Evolutionary conservation across 768 basidiomycete species (phyloP).

Genomic region (Pleurotus cornucopiae): DNA sequence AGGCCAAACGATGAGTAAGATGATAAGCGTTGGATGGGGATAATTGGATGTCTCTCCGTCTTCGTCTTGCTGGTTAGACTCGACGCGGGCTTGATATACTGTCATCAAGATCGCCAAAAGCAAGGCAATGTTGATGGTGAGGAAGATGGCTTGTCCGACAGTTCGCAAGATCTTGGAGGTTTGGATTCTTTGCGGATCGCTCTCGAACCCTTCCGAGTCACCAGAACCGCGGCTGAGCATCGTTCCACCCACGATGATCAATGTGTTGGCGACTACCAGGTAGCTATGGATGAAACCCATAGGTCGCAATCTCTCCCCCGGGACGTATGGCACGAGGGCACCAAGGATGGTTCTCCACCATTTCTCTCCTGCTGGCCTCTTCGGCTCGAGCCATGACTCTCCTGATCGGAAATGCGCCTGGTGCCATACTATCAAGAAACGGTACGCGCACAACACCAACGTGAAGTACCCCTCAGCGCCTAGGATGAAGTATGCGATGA

Average conservation of each 20-base stretch:
- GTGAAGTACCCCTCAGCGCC: slow-evolving; percentile 29
- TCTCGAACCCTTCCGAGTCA: neutral
- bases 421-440: slow-evolving; percentile 33
- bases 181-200: slow-evolving; percentile 10
- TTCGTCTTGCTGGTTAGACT: slow-evolving; percentile 9
- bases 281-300: slow-evolving; percentile 27
- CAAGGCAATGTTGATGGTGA: slow-evolving; percentile 22
- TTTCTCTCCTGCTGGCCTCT: slow-evolving; percentile 13
- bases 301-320: slow-evolving; percentile 16
- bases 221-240: slow-evolving; percentile 21
- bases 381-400: slow-evolving; percentile 31
- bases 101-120: slow-evolving; percentile 21
- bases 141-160: slow-evolving; percentile 27
- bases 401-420: slow-evolving; percentile 25
- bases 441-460: slow-evolving; percentile 28
- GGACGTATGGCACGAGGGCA: slow-evolving; percentile 18
- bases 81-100: slow-evolving; percentile 17
- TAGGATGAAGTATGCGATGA: slow-evolving; percentile 27
- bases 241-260: slow-evolving; percentile 30
- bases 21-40: slow-evolving; percentile 24
- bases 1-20: slow-evolving; percentile 26
- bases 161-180: slow-evolving; percentile 18
- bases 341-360: slow-evolving; percentile 16
- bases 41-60: neutral
- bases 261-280: slow-evolving; percentile 26